Evolutionary conservation across 139 green algal species (phyloP).

Genomic region (Chlorella sp.): DNA sequence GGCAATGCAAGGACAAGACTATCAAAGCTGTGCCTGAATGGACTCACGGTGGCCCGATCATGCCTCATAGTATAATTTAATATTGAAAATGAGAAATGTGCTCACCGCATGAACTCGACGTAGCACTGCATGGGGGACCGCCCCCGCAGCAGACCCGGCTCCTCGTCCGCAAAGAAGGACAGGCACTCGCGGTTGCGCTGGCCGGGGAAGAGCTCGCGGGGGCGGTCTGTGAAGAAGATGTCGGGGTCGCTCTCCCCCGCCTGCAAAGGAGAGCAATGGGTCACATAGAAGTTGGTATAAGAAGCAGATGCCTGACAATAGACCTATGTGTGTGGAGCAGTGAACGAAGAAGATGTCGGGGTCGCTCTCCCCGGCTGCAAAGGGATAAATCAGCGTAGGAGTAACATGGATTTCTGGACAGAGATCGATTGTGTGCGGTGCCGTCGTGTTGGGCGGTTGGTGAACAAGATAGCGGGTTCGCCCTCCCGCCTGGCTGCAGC

Average conservation of each 20-base stretch:
- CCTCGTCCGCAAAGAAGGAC: slow-evolving; percentile 84
- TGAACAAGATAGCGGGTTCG: background rate
- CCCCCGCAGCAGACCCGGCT: slow-evolving; percentile 63
- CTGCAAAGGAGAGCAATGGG: slow-evolving; percentile 19
- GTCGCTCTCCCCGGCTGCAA: slow-evolving; percentile 4
- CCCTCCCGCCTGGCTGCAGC: background rate
- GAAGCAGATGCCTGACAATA: background rate
- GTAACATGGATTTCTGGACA: too few relatives aligned
- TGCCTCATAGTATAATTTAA: too few relatives aligned
- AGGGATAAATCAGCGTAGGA: too few relatives aligned
- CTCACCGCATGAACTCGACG: slow-evolving; percentile 82
- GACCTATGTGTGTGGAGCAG: too few relatives aligned
- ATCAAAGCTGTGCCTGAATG: too few relatives aligned
- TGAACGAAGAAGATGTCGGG: background rate
- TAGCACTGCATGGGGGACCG: slow-evolving; percentile 84
- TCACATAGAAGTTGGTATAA: background rate
- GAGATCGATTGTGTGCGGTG: too few relatives aligned
- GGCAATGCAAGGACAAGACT: background rate
- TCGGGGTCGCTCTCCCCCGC: slow-evolving; percentile 80
- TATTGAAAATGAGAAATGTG: too few relatives aligned
- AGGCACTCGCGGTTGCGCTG: slow-evolving; percentile 86
- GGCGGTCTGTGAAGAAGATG: slow-evolving; percentile 88
- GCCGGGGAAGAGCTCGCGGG: slow-evolving; percentile 53
- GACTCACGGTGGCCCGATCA: too few relatives aligned
- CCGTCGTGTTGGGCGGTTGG: too few relatives aligned